Percentiles rank a stretch among this genome's conserved stretches.
Conservation (phyloP, 371 early-diverging fungal genomes). For the Mucor velutinosus region DNA sequence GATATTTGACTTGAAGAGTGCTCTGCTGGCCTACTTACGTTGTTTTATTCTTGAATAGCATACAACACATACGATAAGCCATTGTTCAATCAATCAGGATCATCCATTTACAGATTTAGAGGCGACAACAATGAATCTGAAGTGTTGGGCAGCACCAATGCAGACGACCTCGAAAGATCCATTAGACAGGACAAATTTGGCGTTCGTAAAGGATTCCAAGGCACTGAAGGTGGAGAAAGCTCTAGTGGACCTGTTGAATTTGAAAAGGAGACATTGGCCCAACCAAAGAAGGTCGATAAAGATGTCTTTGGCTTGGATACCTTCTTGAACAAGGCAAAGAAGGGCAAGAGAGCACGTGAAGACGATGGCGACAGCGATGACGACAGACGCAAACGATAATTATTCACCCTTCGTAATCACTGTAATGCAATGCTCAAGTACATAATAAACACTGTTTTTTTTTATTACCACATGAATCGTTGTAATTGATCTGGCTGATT, state of each 20-base stretch:
- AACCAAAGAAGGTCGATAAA: constrained; percentile 27
- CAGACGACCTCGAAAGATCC: constrained; percentile 72
- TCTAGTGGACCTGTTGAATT: constrained; percentile 91
- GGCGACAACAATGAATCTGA: constrained; percentile 66
- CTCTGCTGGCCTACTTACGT: background rate
- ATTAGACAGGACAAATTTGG: constrained; percentile 75
- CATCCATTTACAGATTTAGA: constrained; percentile 84
- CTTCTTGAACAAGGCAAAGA: constrained; percentile 60
- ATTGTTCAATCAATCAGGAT: constrained; percentile 74
- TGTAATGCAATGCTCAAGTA: background rate
- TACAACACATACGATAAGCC: constrained; percentile 91
- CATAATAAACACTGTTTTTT: background rate
- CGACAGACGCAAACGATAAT: constrained; percentile 18
- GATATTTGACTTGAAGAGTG: background rate
- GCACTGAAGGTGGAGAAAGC: constrained; percentile 56
- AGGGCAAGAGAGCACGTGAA: constrained; percentile 39
- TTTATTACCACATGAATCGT: constrained; percentile 89
- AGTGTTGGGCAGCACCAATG: constrained; percentile 66
- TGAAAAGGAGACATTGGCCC: constrained; percentile 69
- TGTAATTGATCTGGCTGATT: constrained; percentile 67
- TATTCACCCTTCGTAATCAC: background rate
- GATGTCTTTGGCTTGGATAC: constrained; percentile 67
- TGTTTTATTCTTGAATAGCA: constrained; percentile 33
- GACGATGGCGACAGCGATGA: constrained; percentile 22
- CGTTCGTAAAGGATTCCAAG: constrained; percentile 66